Evolutionary conservation across 2,329 filamentous ascomycete genomes (phyloP).

Genomic region (Neocucurbitaria cava): DNA sequence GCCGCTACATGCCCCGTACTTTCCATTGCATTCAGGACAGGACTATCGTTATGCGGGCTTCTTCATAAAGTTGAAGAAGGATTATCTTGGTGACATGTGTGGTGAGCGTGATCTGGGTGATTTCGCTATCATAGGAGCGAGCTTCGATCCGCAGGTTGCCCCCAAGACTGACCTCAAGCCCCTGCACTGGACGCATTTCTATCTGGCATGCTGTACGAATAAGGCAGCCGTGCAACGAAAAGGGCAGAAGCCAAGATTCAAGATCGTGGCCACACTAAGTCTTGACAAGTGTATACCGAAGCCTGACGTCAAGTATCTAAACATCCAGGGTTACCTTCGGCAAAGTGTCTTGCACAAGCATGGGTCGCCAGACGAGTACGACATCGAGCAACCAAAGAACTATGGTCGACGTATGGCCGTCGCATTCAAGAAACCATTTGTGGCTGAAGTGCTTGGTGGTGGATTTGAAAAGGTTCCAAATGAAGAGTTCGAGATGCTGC

Average conservation of each 20-base stretch:
- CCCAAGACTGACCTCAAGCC: slow-evolving; percentile 60
- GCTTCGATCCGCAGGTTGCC: slow-evolving; percentile 71
- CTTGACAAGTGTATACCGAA: slow-evolving; percentile 57
- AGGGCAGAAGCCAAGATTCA: slow-evolving; percentile 65
- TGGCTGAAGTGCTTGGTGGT: slow-evolving; percentile 82
- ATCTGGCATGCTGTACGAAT: slow-evolving; percentile 78
- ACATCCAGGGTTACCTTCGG: slow-evolving; percentile 49
- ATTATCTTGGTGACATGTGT: slow-evolving; percentile 79
- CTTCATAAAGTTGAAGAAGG: slow-evolving; percentile 89
- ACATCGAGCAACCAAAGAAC: slow-evolving; percentile 26
- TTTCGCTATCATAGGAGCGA: slow-evolving; percentile 78
- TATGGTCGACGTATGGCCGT: slow-evolving; percentile 48
- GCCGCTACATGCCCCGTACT: slow-evolving; percentile 76
- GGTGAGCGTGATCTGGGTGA: slow-evolving; percentile 73
- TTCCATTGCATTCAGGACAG: slow-evolving; percentile 51
- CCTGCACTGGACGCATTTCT: slow-evolving; percentile 80
- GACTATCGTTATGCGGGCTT: slow-evolving; percentile 43
- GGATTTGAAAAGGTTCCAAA: slow-evolving; percentile 77
- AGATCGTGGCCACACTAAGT: slow-evolving; percentile 65
- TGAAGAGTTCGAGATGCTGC: slow-evolving; percentile 73
- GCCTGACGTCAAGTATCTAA: slow-evolving; percentile 53
- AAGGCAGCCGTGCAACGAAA: slow-evolving; percentile 63
- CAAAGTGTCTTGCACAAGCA: slow-evolving; percentile 35
- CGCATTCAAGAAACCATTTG: slow-evolving; percentile 73
- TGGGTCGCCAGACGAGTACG: slow-evolving; percentile 28